Conservation (phyloP, 2,329 filamentous ascomycete species). For the Pseudogymnoascus sp. region DNA sequence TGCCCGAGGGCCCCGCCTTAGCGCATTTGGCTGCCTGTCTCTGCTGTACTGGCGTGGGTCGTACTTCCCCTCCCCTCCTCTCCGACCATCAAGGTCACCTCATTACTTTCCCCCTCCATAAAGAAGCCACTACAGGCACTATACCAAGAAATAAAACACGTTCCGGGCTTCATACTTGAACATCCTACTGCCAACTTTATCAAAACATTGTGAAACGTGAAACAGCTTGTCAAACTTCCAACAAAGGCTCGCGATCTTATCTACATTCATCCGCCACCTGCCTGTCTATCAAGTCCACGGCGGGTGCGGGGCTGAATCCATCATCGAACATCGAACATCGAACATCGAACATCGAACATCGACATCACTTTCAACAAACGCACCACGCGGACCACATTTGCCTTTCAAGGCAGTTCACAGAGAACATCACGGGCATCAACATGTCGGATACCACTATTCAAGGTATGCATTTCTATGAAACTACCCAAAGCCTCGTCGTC, state of each 20-base stretch:
- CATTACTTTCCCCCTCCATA: background rate
- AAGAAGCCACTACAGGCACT: background rate
- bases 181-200: background rate
- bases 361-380: background rate
- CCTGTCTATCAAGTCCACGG: constrained; percentile 1
- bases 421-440: background rate
- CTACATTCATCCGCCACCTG: constrained; percentile 3
- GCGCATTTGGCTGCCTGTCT: background rate
- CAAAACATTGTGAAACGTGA: background rate
- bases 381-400: background rate
- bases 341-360: background rate
- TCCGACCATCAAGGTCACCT: constrained; percentile 6
- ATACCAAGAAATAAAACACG: background rate
- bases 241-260: background rate
- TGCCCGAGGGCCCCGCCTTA: background rate
- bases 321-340: background rate
- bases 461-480: background rate
- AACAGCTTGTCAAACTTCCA: background rate
- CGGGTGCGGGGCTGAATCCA: background rate
- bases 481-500: background rate
- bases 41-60: background rate
- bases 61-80: constrained; percentile 5
- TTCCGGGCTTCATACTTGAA: background rate
- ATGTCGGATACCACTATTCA: background rate
- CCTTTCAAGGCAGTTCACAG: background rate